These are phyloP conservation scores for Colletotrichum sp. DNA, from an alignment of 2,329 filamentous ascomycete species.

Conservation along the genomic window DNA sequence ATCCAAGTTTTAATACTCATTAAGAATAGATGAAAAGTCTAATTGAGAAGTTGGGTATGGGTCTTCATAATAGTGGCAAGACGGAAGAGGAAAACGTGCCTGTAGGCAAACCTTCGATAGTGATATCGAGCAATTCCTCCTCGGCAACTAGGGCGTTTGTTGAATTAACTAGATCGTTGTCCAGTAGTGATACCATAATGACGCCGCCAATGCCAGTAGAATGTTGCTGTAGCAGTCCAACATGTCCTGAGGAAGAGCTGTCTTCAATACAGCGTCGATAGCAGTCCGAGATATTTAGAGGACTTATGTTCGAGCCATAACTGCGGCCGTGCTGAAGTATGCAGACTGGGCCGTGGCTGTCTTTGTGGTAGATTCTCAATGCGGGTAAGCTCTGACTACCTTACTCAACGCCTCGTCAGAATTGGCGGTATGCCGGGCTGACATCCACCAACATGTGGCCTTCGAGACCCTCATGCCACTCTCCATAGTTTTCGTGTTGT, in stretches of 20 bases:
- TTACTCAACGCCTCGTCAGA: background rate
- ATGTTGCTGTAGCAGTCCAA: background rate
- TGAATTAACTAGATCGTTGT: no score
- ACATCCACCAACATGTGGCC: background rate
- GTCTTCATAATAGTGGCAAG: no score
- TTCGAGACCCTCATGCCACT: background rate
- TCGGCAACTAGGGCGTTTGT: no score
- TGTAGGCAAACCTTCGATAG: no score
- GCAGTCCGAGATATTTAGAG: background rate
- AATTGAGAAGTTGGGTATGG: fast-evolving
- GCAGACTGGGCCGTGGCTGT: background rate
- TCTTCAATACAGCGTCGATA: background rate
- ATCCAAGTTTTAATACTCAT: no score
- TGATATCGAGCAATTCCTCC: no score
- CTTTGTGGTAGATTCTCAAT: background rate
- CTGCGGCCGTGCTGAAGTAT: background rate
- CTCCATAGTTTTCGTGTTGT: no score
- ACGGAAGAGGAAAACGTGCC: no score
- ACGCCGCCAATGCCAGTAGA: no score
- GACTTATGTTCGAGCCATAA: background rate
- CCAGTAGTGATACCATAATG: no score
- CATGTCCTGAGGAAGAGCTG: background rate
- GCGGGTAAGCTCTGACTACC: background rate
- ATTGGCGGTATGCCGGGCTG: background rate
- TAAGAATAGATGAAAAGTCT: no score